Percentiles rank a stretch among this genome's conserved stretches.
These are phyloP conservation scores for Ogataea degrootiae DNA, from an alignment of 805 yeast genomes.

Conservation along the genomic window DNA sequence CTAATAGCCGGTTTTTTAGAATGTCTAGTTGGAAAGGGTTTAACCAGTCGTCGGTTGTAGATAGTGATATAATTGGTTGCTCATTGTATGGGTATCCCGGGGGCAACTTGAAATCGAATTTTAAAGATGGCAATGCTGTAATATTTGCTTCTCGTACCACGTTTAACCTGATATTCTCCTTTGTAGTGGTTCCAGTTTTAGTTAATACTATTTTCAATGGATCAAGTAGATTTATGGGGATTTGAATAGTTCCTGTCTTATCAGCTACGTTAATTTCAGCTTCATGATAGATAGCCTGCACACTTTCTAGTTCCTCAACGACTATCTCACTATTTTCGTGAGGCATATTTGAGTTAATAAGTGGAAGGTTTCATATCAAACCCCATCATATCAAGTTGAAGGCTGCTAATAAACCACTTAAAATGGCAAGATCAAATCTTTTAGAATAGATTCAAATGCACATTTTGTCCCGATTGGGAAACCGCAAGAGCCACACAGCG, in stretches of 20 bases:
- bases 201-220: slow-evolving; percentile 18
- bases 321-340: slow-evolving; percentile 2
- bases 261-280: slow-evolving; percentile 6
- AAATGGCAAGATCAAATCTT: too few relatives aligned
- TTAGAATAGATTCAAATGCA: too few relatives aligned
- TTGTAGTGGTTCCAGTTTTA: slow-evolving; percentile 1
- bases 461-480: too few relatives aligned
- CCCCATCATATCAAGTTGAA: background rate
- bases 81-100: slow-evolving; percentile 31
- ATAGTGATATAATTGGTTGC: slow-evolving; percentile 27
- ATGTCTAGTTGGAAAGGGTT: slow-evolving; percentile 8
- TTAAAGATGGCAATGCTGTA: slow-evolving; percentile 28
- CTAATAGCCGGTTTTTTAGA: slow-evolving; percentile 17
- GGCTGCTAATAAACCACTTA: too few relatives aligned
- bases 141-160: background rate
- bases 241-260: slow-evolving; percentile 23
- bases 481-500: too few relatives aligned
- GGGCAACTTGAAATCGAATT: slow-evolving; percentile 29
- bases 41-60: slow-evolving; percentile 28
- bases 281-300: slow-evolving; percentile 40
- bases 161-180: too few relatives aligned
- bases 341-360: background rate
- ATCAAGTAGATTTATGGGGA: slow-evolving; percentile 25
- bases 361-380: background rate
- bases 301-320: slow-evolving; percentile 36